Percentiles rank a stretch among this genome's conserved stretches.
Evolutionary conservation across 441 rosid genomes (phyloP).

Genomic region (Erodium chrysanthum): DNA sequence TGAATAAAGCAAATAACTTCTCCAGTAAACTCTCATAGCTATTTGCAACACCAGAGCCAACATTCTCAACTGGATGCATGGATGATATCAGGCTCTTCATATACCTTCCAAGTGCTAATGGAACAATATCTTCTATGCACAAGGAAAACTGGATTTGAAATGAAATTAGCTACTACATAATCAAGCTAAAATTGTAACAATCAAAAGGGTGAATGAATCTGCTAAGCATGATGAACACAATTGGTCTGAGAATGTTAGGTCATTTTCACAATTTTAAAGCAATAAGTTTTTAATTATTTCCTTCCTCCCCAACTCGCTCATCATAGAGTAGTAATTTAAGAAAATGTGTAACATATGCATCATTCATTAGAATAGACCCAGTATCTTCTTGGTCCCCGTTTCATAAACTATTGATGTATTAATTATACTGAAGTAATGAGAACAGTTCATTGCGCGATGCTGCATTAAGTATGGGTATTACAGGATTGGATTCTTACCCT

Average conservation of each 20-base stretch:
- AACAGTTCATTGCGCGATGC: constrained; percentile 11
- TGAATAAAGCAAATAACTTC: constrained; percentile 76
- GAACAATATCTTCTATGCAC: constrained; percentile 90
- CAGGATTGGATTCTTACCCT: constrained; percentile 48
- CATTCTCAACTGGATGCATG: constrained; percentile 41
- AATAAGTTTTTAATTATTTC: not conserved
- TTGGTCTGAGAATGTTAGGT: not conserved
- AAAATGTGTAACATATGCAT: not conserved
- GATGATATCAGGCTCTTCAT: constrained; percentile 64
- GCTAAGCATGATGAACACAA: not conserved
- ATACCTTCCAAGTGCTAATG: constrained; percentile 80
- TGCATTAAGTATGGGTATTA: constrained; percentile 2
- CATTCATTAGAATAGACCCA: not conserved
- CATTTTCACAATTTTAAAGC: not conserved
- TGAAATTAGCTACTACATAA: constrained; percentile 21
- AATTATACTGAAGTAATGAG: constrained; percentile 6
- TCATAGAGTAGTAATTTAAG: not conserved
- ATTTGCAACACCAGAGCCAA: constrained; percentile 27
- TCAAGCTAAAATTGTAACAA: constrained; percentile 4
- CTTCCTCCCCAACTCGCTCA: constrained; percentile 2
- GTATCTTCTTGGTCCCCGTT: not conserved
- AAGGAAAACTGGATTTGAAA: constrained; percentile 61
- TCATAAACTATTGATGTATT: constrained; percentile 3
- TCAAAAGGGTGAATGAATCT: not conserved
- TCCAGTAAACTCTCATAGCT: constrained; percentile 58